A percentile compares a stretch with the other conserved stretches of the same genome.
These are phyloP conservation scores for Nicotiana rustica DNA, from an alignment of 305 asterid genomes.

Conservation along the genomic window DNA sequence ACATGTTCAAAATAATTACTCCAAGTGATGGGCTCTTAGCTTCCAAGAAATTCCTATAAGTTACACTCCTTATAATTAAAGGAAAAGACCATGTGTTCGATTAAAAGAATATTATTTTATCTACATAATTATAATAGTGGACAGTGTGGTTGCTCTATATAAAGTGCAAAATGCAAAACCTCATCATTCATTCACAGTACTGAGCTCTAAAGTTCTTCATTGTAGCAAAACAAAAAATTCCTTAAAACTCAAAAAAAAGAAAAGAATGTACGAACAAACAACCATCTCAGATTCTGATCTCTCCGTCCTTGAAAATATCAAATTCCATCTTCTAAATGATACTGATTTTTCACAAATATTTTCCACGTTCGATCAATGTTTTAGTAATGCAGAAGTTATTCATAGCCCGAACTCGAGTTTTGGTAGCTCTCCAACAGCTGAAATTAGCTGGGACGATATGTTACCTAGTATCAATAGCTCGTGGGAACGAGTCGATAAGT, in stretches of 20 bases:
- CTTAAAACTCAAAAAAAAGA: not conserved
- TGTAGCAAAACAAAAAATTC: not conserved
- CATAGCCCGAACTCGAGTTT: not conserved
- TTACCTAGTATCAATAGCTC: not conserved
- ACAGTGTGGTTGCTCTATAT: not conserved
- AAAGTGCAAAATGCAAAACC: slow-evolving; percentile 2
- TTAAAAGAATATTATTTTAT: not conserved
- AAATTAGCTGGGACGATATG: slow-evolving; percentile 6
- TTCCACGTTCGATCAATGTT: not conserved
- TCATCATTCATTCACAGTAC: slow-evolving; percentile 23
- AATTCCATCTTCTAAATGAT: slow-evolving; percentile 18
- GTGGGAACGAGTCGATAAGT: not conserved
- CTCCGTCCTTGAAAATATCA: slow-evolving; percentile 9
- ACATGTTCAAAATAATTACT: slow-evolving; percentile 21
- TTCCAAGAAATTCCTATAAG: not conserved
- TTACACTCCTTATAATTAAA: not conserved
- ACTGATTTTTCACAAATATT: slow-evolving; percentile 14
- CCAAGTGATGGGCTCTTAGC: not conserved
- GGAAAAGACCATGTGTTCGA: not conserved
- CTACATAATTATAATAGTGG: not conserved
- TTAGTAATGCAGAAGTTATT: not conserved
- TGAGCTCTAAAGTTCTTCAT: not conserved
- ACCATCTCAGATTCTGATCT: slow-evolving; percentile 27
- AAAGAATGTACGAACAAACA: slow-evolving; percentile 15
- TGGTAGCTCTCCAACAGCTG: not conserved